Percentiles rank a stretch among this genome's conserved stretches.
Evolutionary conservation across 306 rosid species (phyloP).

Genomic region (Citrullus amarus): DNA sequence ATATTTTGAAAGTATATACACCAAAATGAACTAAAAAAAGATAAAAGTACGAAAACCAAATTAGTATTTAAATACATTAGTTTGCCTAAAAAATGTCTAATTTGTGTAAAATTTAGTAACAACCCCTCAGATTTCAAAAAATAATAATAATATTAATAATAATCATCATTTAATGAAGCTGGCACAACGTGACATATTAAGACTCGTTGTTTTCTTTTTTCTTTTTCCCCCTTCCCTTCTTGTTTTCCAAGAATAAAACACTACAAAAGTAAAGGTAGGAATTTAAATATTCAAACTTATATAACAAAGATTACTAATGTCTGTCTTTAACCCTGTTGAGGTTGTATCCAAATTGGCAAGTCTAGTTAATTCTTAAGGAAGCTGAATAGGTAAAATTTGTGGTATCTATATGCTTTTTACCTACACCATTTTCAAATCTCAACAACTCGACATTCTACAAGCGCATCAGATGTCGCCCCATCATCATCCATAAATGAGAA

Average conservation of each 20-base stretch:
- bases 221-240: too few relatives aligned
- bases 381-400: neutral
- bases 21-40: too few relatives aligned
- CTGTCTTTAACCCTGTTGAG: neutral
- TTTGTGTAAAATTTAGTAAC: too few relatives aligned
- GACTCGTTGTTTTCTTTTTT: too few relatives aligned
- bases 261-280: neutral
- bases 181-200: neutral
- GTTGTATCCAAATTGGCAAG: neutral
- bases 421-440: neutral
- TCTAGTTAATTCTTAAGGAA: neutral
- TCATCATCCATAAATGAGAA: neutral
- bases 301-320: neutral
- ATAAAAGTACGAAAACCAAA: too few relatives aligned
- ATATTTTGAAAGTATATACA: too few relatives aligned
- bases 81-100: too few relatives aligned
- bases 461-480: neutral
- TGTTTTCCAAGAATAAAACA: too few relatives aligned
- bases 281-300: neutral
- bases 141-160: too few relatives aligned
- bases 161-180: neutral
- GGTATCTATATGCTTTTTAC: neutral
- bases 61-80: too few relatives aligned
- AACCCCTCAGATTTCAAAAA: too few relatives aligned
- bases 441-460: neutral